These are phyloP conservation scores for Saccharomycopsis fermentans DNA, from an alignment of 805 yeast species.

Conservation along the genomic window DNA sequence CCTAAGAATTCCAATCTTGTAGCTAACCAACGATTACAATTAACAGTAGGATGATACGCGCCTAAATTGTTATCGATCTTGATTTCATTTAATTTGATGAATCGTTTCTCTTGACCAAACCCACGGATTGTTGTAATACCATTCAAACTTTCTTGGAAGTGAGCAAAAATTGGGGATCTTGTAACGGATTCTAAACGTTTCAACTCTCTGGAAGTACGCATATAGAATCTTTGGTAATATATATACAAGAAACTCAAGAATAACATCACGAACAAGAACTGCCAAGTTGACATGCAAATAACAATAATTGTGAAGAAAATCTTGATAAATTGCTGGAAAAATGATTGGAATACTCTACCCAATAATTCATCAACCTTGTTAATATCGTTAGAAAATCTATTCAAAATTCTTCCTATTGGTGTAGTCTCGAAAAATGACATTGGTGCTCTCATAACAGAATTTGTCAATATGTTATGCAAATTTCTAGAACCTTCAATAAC, in stretches of 20 bases:
- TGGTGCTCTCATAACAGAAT: conserved; percentile 72
- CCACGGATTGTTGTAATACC: conserved; percentile 74
- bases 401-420: conserved; percentile 85
- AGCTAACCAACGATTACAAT: conserved; percentile 96
- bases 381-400: conserved; percentile 85
- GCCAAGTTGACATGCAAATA: conserved; percentile 82
- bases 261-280: conserved; percentile 56
- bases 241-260: conserved; percentile 61
- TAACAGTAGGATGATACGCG: conserved; percentile 85
- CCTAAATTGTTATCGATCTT: conserved; percentile 80
- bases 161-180: conserved; percentile 72
- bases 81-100: conserved; percentile 50
- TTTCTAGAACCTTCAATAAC: conserved; percentile 72
- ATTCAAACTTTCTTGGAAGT: conserved; percentile 70
- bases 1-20: conserved; percentile 89
- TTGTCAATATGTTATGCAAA: conserved; percentile 69
- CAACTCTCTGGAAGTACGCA: conserved; percentile 70
- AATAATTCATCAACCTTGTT: conserved; percentile 76
- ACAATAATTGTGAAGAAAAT: conserved; percentile 72
- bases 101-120: conserved; percentile 54
- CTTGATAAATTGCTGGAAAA: conserved; percentile 48
- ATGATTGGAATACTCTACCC: conserved; percentile 62
- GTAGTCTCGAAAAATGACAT: conserved; percentile 95
- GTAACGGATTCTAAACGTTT: conserved; percentile 76
- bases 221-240: conserved; percentile 66